Conservation (phyloP, 139 green algal species). For the Coelastrella sp. region DNA sequence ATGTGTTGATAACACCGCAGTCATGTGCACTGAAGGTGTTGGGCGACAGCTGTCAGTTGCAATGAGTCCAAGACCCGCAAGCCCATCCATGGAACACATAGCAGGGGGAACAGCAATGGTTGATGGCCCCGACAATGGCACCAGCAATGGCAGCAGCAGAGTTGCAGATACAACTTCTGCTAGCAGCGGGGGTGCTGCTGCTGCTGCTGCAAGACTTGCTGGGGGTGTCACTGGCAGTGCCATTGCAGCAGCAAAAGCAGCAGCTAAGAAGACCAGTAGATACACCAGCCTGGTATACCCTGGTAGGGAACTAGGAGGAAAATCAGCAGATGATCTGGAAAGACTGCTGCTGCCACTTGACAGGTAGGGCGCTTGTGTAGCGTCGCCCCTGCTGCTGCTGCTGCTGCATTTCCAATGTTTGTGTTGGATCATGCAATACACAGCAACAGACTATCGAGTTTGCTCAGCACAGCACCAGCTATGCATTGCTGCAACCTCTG, state of each 20-base stretch:
- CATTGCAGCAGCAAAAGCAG: not conserved
- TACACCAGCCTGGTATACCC: not conserved
- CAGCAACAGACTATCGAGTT: too few relatives aligned
- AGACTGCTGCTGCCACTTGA: conserved; percentile 37
- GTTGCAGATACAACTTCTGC: too few relatives aligned
- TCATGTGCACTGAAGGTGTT: not conserved
- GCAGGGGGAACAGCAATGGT: not conserved
- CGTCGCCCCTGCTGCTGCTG: not conserved
- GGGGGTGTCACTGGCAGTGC: not conserved
- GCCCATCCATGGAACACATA: not conserved
- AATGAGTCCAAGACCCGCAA: not conserved
- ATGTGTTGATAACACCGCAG: not conserved
- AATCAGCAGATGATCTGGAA: conserved; percentile 17
- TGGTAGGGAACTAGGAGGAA: not conserved
- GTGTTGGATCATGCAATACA: too few relatives aligned
- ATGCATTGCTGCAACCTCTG: too few relatives aligned
- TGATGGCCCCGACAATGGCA: not conserved
- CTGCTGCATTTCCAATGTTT: not conserved
- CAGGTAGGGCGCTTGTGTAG: not conserved
- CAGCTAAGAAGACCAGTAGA: conserved; percentile 5
- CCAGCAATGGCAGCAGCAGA: not conserved
- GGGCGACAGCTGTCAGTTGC: not conserved
- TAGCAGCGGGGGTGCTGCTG: not conserved
- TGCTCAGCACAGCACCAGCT: not conserved
- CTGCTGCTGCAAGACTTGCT: conserved; percentile 4